Evolutionary conservation across 495 filamentous ascomycete species (phyloP).

Genomic region (Friedmanniomyces simplex): DNA sequence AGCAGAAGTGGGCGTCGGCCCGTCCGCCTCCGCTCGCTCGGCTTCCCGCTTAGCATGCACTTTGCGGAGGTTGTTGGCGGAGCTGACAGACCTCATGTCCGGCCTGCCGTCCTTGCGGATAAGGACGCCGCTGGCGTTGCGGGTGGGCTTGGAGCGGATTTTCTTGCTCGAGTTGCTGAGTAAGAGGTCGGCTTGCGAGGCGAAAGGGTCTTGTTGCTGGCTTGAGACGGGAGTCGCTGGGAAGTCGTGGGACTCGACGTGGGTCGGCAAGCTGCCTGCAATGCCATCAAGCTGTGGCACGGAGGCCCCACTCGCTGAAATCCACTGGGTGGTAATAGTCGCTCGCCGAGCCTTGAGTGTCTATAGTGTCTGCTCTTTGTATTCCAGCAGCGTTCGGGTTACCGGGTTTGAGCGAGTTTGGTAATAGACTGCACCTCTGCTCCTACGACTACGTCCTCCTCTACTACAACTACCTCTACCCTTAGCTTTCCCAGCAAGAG

Average conservation of each 20-base stretch:
- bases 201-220: not conserved
- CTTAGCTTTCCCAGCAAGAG: slow-evolving; percentile 9
- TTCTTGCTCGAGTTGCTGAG: slow-evolving; percentile 23
- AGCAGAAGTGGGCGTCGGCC: no score
- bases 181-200: not conserved
- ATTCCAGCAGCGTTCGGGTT: slow-evolving; percentile 27
- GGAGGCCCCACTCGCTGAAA: not conserved
- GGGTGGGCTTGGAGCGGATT: slow-evolving; percentile 32
- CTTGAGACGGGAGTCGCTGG: slow-evolving; percentile 4
- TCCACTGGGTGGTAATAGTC: slow-evolving; percentile 24
- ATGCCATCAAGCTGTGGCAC: no score
- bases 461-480: slow-evolving; percentile 13
- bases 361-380: slow-evolving; percentile 28
- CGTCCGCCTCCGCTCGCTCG: slow-evolving; percentile 17
- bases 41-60: slow-evolving; percentile 35
- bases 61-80: slow-evolving; percentile 33
- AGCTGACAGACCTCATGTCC: slow-evolving; percentile 33
- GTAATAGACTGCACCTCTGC: slow-evolving; percentile 15
- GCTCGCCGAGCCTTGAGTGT: slow-evolving; percentile 24
- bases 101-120: slow-evolving; percentile 36
- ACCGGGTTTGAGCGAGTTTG: not conserved
- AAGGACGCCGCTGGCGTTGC: slow-evolving; percentile 34
- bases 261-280: no score
- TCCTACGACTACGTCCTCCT: slow-evolving; percentile 13
- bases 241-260: not conserved